Conservation (phyloP, 306 rosid species). For the Clitoria ternatea region DNA sequence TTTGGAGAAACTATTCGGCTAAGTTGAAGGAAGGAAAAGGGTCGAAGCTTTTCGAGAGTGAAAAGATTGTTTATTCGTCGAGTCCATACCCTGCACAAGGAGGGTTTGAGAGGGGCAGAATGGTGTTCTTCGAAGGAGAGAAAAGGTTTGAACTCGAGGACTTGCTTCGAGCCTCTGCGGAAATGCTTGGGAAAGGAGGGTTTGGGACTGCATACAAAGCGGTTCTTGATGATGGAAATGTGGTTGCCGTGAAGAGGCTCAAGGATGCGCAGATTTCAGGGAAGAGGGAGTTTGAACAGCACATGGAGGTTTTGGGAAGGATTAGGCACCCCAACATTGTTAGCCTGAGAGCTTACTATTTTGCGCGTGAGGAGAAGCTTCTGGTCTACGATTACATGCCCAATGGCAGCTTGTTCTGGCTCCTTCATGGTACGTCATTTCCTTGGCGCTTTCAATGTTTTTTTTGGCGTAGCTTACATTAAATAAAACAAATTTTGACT, state of each 20-base stretch:
- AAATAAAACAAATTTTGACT: background rate
- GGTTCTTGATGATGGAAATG: conserved; percentile 82
- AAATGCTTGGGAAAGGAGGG: conserved; percentile 97
- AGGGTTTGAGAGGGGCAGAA: conserved; percentile 68
- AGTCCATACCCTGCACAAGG: conserved; percentile 74
- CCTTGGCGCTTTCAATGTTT: background rate
- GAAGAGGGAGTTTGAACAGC: conserved; percentile 85
- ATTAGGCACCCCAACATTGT: conserved; percentile 61
- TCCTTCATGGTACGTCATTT: conserved; percentile 69
- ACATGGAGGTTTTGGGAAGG: conserved; percentile 81
- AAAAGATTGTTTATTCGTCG: conserved; percentile 83
- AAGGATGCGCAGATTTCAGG: conserved; percentile 83
- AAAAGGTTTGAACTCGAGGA: conserved; percentile 84
- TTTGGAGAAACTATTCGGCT: conserved; percentile 51
- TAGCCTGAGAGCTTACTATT: conserved; percentile 79
- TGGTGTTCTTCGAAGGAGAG: conserved; percentile 93
- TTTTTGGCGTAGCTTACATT: background rate
- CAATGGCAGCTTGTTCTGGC: conserved; percentile 88
- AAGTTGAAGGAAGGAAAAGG: conserved; percentile 45
- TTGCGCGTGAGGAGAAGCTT: conserved; percentile 82
- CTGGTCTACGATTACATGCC: conserved; percentile 94
- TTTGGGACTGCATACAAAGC: conserved; percentile 99
- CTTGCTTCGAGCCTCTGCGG: conserved; percentile 90
- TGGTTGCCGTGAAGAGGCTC: conserved; percentile 88
- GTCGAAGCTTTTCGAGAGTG: conserved; percentile 63